Percentiles rank a stretch among this genome's conserved stretches.
These are phyloP conservation scores for Bisporella sp. DNA, from an alignment of 2,329 filamentous ascomycete genomes.

Conservation along the genomic window DNA sequence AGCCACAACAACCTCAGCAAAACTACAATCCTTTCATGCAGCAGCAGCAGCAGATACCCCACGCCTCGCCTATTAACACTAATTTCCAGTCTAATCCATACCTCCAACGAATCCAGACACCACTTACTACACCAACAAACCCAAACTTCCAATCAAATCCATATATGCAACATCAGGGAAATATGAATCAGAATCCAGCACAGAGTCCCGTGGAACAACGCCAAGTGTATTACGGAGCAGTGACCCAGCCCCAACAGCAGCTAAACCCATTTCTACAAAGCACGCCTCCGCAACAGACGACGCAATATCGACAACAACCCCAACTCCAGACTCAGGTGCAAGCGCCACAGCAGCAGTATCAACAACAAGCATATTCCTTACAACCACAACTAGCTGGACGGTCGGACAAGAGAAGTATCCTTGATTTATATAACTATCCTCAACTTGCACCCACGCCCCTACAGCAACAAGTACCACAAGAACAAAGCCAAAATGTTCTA, in stretches of 20 bases:
- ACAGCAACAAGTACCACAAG: constrained; percentile 12
- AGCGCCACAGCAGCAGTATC: constrained; percentile 29
- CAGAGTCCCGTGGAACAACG: constrained; percentile 27
- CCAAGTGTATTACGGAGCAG: constrained; percentile 20
- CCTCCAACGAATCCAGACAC: constrained; percentile 27
- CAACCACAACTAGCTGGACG: constrained; percentile 35
- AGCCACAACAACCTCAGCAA: constrained; percentile 19
- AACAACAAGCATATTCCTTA: constrained; percentile 28
- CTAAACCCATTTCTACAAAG: constrained; percentile 19
- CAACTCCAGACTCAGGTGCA: constrained; percentile 35
- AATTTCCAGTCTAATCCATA: constrained; percentile 34
- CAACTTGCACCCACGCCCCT: constrained; percentile 24
- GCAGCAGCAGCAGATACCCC: constrained; percentile 9
- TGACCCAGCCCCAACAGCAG: constrained; percentile 16
- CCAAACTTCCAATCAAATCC: constrained; percentile 29
- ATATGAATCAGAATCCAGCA: not conserved
- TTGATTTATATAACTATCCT: constrained; percentile 61
- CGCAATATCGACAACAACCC: constrained; percentile 3
- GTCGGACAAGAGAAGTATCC: constrained; percentile 66
- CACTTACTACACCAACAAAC: not conserved
- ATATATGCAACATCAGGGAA: constrained; percentile 32
- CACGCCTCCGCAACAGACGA: constrained; percentile 10
- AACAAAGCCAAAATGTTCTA: constrained; percentile 8
- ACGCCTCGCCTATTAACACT: constrained; percentile 13
- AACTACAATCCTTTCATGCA: constrained; percentile 27